Evolutionary conservation across 495 filamentous ascomycete species (phyloP).

Genomic region (Acidomyces sp.): DNA sequence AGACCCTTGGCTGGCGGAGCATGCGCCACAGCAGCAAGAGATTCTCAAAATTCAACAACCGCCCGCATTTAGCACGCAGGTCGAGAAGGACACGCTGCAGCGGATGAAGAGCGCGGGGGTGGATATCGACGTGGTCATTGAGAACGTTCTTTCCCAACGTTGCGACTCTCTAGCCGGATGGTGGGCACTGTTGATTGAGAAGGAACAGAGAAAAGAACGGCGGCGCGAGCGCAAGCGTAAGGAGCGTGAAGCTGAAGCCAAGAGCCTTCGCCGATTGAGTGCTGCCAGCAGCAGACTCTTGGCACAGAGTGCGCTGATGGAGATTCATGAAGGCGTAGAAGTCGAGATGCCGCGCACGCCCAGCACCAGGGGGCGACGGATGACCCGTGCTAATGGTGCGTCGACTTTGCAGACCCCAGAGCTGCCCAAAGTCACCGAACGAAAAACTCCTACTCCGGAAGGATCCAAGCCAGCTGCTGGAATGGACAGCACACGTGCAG

Average conservation of each 20-base stretch:
- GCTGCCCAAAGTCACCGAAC: slow-evolving; percentile 60
- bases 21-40: slow-evolving; percentile 77
- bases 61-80: slow-evolving; percentile 68
- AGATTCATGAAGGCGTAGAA: slow-evolving; percentile 56
- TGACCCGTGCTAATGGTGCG: slow-evolving; percentile 23
- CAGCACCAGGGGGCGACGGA: slow-evolving; percentile 26
- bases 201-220: slow-evolving; percentile 80
- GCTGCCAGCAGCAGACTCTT: slow-evolving; percentile 73
- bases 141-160: slow-evolving; percentile 77
- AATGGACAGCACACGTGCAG: slow-evolving; percentile 4
- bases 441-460: slow-evolving; percentile 21
- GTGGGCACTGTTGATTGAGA: slow-evolving; percentile 93
- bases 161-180: slow-evolving; percentile 87
- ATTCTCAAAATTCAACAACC: slow-evolving; percentile 78
- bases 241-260: slow-evolving; percentile 69
- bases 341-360: slow-evolving; percentile 31
- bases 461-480: background rate
- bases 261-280: slow-evolving; percentile 68
- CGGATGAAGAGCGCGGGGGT: slow-evolving; percentile 92
- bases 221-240: slow-evolving; percentile 73
- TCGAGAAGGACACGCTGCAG: slow-evolving; percentile 84
- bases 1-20: slow-evolving; percentile 78
- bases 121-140: slow-evolving; percentile 85
- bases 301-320: slow-evolving; percentile 48
- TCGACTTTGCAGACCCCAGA: slow-evolving; percentile 43